Evolutionary conservation across 768 basidiomycete genomes (phyloP), one percentile per base, ranked within the genome.

Genomic region (Kwoniella mangroviensis): DNA sequence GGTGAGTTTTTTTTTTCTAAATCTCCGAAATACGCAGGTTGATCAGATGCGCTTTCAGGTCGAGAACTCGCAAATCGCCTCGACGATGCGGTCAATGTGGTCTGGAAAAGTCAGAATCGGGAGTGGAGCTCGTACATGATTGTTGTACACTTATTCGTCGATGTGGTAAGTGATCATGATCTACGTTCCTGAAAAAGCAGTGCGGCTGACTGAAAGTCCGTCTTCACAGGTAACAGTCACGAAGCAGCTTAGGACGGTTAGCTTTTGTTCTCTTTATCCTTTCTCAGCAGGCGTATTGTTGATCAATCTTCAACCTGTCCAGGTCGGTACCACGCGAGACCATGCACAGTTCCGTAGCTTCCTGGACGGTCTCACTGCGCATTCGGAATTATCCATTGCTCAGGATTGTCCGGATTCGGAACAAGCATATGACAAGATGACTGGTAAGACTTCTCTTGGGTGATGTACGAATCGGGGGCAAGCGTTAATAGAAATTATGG

Each of bases 351-450:
- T 78, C 10, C 64, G 70, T 22, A 42, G 68, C 28, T 75, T 78
- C 53, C 62, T 73, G 11, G 76, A 78, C 41, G 76, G 76, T 12
- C 70, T 78, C 66, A 68, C 51, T 22, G 24, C 65, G 0, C 19
- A 55, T 42, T 68, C 54, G 19, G 67, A 49, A 11, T 65, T 73
- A 3, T 65, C 58, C n/a, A 55, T 56, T 13, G 67, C 70, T 9
- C 52, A 71, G 7, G 76, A 78, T 55, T 49, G 58, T 28, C 62
- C 64, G 2, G 66, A 45, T 19, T 45, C 61, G 4, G 68, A 51
- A 15, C 45, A 41, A 22, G 17, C 60, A 7, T 11, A 45, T 7
- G n/a, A 55, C n/a, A 75, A 71, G 57, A 55, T 69, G 11, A 53
- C 62, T 52, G 69, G 73, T 74, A 41, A 54, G 67, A 45, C 56